Percentiles rank a stretch among this genome's conserved stretches.
Conservation (phyloP, 2,329 filamentous ascomycete genomes). For the Stagonosporopsis cucurbitacearum region DNA sequence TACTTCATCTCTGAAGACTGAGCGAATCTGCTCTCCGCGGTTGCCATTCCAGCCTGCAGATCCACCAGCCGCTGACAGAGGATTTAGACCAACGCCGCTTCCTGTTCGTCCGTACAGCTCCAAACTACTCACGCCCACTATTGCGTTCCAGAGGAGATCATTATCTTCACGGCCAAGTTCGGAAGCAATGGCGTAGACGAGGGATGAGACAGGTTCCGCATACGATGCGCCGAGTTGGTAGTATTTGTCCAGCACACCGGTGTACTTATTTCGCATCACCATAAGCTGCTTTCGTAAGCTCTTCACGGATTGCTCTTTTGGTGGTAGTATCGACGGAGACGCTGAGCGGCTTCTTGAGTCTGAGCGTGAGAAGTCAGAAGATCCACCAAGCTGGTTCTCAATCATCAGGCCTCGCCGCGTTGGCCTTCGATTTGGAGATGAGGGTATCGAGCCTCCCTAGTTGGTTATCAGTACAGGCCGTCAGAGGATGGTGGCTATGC, state of each 20-base stretch:
- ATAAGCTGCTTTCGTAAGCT: conserved; percentile 75
- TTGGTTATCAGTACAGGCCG: conserved; percentile 10
- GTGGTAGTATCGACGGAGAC: conserved; percentile 47
- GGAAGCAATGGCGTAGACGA: conserved; percentile 92
- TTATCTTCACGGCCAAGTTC: conserved; percentile 97
- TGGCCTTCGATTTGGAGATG: conserved; percentile 69
- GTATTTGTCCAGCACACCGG: conserved; percentile 77
- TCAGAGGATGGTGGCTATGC: conserved; percentile 31
- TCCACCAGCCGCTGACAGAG: conserved; percentile 59
- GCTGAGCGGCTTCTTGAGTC: conserved; percentile 48
- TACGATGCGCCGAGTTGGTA: conserved; percentile 89
- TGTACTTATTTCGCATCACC: conserved; percentile 77
- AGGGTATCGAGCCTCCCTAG: conserved; percentile 66
- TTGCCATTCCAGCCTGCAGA: conserved; percentile 79
- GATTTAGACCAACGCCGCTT: conserved; percentile 73
- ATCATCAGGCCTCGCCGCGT: conserved; percentile 63
- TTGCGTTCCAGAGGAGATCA: conserved; percentile 91
- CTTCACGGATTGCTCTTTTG: conserved; percentile 71
- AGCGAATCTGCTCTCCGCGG: conserved; percentile 81
- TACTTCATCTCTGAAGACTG: conserved; percentile 90
- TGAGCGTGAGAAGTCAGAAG: conserved; percentile 50
- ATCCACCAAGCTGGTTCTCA: conserved; percentile 40
- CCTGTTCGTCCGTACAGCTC: conserved; percentile 89
- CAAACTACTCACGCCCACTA: conserved; percentile 93
- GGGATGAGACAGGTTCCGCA: conserved; percentile 91